phyloP scores from a whole-genome alignment of 2,329 filamentous ascomycete species.

The Parastagonospora avenae region DNA sequence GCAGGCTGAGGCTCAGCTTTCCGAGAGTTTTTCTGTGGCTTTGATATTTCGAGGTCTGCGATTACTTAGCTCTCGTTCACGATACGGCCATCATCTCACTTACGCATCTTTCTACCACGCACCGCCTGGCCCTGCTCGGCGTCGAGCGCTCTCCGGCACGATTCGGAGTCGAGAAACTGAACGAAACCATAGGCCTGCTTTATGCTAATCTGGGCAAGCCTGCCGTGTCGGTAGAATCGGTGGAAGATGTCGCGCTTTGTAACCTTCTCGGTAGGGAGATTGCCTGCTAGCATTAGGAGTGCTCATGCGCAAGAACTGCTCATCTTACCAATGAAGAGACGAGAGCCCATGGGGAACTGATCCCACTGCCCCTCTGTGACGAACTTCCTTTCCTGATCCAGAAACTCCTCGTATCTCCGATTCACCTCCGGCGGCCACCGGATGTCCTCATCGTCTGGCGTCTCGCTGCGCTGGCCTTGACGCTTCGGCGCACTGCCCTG shows the following conservation, averaged over 20 bases:
- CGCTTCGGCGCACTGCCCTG: slow-evolving; percentile 32
- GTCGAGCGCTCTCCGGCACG: slow-evolving; percentile 76
- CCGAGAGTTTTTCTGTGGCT: slow-evolving; percentile 79
- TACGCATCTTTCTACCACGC: slow-evolving; percentile 91
- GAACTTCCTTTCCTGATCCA: slow-evolving; percentile 74
- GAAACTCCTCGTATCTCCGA: slow-evolving; percentile 72
- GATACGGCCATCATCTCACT: slow-evolving; percentile 47
- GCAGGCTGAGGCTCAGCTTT: slow-evolving; percentile 53
- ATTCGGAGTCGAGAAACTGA: slow-evolving; percentile 79
- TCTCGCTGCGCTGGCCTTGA: slow-evolving; percentile 30
- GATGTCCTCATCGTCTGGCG: slow-evolving; percentile 52
- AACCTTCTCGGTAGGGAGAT: slow-evolving; percentile 89
- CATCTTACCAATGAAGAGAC: slow-evolving; percentile 77
- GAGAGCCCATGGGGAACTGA: slow-evolving; percentile 75
- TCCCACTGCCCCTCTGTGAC: slow-evolving; percentile 82
- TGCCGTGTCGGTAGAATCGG: slow-evolving; percentile 83
- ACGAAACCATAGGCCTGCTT: slow-evolving; percentile 98
- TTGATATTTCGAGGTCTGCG: slow-evolving; percentile 86
- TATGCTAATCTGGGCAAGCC: slow-evolving; percentile 90
- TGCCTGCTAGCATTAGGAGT: slow-evolving; percentile 62
- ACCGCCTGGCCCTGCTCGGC: slow-evolving; percentile 80
- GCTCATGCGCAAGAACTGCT: neutral
- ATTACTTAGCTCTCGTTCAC: slow-evolving; percentile 14
- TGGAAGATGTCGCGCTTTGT: slow-evolving; percentile 94
- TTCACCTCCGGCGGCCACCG: slow-evolving; percentile 65